Base-by-base conservation (phyloP, 345 rosid species). In the Populus deltoides region DNA sequence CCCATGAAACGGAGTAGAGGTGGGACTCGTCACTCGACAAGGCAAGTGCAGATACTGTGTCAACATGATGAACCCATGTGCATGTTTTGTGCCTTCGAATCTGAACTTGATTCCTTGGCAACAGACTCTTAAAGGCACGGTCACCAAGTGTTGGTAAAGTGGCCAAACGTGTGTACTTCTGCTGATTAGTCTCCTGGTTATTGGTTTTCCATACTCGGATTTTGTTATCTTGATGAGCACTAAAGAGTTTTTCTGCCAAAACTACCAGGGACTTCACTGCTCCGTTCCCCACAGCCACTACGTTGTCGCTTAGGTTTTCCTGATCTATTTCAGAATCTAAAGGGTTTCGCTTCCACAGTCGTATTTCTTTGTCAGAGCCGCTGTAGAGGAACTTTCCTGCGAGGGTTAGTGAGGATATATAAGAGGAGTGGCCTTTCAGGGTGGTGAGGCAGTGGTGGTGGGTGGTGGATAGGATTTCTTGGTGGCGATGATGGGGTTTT, bases 1-100 rank as follows among this genome's bases (percentile, higher is more conserved):
- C 99, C 99, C 99, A 95, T 25, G 99, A 95, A 31, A 93, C 96
- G 0, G 99, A 95, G 73, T 92, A 95, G 24, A 95, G 93, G 38
- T 91, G 83, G 22, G 91, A 78, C 73, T 85, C 89, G 67, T 95
- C 96, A 33, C 73, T 81, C 15, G 99, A 87, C 61, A 95, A 77
- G 68, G 93, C 96, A 59, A 93, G 89, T 55, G 90, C 93, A 0
- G 99, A 92, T 55, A 95, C 98, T 3, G 94, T 77, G 75, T 93
- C 99, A 4, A 89, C 94, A 62, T 93, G 99, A 67, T 89, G 92
- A 72, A 92, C 91, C 98, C 97, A 95, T n/a, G 93, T 86, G 82
- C 89, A 81, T 35, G 85, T 89, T 85, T 90, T 93, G 77, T 93
- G 96, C 62, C 99, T 86, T 33, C 93, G 87, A 66, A 93, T 84